Base-by-base conservation (phyloP, 2,329 filamentous ascomycete genomes). In the Zymoseptoria brevis region DNA sequence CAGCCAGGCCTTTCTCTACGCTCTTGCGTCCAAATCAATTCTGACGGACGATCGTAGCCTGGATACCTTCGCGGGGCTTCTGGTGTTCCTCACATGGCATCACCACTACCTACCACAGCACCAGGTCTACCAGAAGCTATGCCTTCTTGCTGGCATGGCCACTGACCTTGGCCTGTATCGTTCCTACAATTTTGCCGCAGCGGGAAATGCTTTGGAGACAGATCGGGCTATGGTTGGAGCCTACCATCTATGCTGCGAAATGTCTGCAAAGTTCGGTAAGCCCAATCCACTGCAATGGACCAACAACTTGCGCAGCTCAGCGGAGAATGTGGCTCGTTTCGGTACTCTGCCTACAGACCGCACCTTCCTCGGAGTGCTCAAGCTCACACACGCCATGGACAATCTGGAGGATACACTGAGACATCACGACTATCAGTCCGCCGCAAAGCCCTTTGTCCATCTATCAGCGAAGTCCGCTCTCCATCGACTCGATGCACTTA, bases 211-310 rank as follows among this genome's bases (percentile, higher is more conserved):
- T 4, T 21, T 66, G 13, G 64, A 67, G 35, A 59, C 58, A 19
- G 59, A 66, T 60, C 61, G 66, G 49, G 62, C 67, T 4, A 67
- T 68, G 26, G 61, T 69, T 2, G 68, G 68, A 19, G 65, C 62
- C 57, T 69, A 69, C 52, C 66, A 68, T 54, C 63, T 70, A 29
- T 68, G 66, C 58, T 56, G 56, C 19, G 41, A 57, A 41, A 58
- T 70, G 5, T 61, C 67, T 22, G 61, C 64, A 22, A 58, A 60
- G 19, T 66, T 60, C n/a, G 62, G 65, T 56, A 65, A 62, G 49
- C 67, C 68, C 9, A 66, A 58, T 49, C 64, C 68, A 4, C 57
- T 69, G 19, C 61, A 62, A n/a, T 70, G 66, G 66, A 65, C 61
- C 1, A 54, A 60, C 50, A 62, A 63, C 19, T 58, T 69, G n/a